These are phyloP conservation scores for Xylaria sp. DNA, from an alignment of 2,329 filamentous ascomycete species.

Conservation along the genomic window DNA sequence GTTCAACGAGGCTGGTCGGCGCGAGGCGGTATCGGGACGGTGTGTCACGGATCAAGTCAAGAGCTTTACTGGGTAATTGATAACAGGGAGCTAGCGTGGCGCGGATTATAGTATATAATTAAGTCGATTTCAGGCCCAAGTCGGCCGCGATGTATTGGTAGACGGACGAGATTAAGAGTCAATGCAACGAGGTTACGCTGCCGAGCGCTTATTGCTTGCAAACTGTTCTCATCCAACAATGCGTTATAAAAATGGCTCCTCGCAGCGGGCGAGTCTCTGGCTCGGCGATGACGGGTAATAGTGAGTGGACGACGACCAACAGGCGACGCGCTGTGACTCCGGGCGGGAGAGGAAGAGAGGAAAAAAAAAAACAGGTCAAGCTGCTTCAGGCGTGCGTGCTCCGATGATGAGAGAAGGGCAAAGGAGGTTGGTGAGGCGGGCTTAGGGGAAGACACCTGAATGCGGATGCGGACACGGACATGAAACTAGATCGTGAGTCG, in stretches of 20 bases:
- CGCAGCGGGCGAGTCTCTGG: conserved; percentile 31
- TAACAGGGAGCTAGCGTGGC: conserved; percentile 26
- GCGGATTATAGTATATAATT: conserved; percentile 44
- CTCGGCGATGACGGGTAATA: conserved; percentile 17
- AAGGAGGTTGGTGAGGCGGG: conserved; percentile 35
- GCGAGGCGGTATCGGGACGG: conserved; percentile 35
- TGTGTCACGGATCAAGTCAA: conserved; percentile 18
- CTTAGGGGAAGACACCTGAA: conserved; percentile 38
- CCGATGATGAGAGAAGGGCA: conserved; percentile 27
- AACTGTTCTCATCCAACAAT: conserved; percentile 43
- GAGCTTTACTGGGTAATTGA: conserved; percentile 12
- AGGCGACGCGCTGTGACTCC: conserved; percentile 13
- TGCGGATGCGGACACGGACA: conserved; percentile 34
- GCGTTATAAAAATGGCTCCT: conserved; percentile 44
- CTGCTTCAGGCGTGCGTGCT: conserved; percentile 26
- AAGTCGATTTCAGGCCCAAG: conserved; percentile 38
- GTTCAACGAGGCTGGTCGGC: conserved; percentile 37
- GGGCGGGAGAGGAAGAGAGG: not conserved
- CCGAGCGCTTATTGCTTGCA: conserved; percentile 33
- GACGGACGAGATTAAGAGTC: conserved; percentile 43
- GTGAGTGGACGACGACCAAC: conserved; percentile 9
- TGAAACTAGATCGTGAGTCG: conserved; percentile 44
- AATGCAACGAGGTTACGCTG: conserved; percentile 37
- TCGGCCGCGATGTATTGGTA: conserved; percentile 37
- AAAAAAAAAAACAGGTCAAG: conserved; percentile 16